phyloP scores from a whole-genome alignment of 441 rosid species.

The Capsella rubella region DNA sequence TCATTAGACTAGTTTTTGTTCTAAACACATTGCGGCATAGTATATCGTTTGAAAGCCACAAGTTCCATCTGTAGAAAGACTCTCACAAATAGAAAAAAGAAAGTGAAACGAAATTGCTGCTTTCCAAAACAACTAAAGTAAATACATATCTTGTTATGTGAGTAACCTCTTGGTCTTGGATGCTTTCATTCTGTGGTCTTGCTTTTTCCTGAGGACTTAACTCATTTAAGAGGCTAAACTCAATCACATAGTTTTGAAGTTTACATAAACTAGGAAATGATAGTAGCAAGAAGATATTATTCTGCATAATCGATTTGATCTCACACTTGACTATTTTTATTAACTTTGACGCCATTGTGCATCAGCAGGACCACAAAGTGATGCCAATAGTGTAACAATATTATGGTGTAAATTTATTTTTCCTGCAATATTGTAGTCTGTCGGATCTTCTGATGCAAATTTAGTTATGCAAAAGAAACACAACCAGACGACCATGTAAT shows the following conservation, averaged over 20 bases:
- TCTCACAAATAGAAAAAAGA: neutral
- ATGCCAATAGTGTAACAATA: neutral
- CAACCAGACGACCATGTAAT: neutral
- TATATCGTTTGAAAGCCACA: neutral
- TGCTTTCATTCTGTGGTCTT: neutral
- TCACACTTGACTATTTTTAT: neutral
- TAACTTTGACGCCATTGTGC: neutral
- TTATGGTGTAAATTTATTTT: too few relatives aligned
- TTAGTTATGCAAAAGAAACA: too few relatives aligned
- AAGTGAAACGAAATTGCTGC: neutral
- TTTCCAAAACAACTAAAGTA: neutral
- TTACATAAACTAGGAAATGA: neutral
- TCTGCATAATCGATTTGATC: neutral
- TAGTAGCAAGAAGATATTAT: neutral
- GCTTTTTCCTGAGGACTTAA: neutral
- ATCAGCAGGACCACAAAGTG: neutral
- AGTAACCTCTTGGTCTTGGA: neutral
- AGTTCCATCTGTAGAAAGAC: neutral
- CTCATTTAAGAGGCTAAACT: neutral
- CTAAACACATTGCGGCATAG: neutral
- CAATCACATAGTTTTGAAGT: neutral
- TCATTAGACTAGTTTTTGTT: neutral
- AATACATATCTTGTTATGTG: neutral
- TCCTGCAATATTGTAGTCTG: too few relatives aligned
- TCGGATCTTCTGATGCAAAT: too few relatives aligned